These are phyloP conservation scores for Calvatia gigantea DNA, from an alignment of 768 basidiomycete genomes.

Conservation along the genomic window DNA sequence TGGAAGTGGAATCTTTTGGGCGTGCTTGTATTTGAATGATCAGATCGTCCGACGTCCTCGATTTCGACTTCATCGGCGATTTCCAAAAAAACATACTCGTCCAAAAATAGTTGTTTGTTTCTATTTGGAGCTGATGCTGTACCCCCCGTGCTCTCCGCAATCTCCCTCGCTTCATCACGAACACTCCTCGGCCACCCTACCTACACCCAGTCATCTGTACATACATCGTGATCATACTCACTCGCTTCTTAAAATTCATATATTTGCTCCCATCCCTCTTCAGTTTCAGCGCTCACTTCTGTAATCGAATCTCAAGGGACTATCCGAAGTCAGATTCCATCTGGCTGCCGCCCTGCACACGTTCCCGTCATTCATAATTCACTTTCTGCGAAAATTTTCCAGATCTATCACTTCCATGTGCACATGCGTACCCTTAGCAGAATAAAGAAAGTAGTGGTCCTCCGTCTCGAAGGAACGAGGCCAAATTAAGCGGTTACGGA, in stretches of 20 bases:
- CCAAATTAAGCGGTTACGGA: not conserved
- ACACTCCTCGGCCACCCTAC: not conserved
- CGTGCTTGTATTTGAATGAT: constrained; percentile 3
- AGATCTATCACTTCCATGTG: not conserved
- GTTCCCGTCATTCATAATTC: not conserved
- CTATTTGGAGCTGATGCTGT: constrained; percentile 14
- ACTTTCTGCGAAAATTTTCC: not conserved
- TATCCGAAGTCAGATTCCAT: not conserved
- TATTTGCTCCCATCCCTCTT: not conserved
- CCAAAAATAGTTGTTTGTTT: constrained; percentile 15
- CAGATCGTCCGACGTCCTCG: constrained; percentile 31
- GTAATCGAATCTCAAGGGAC: not conserved
- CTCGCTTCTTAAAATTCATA: not conserved
- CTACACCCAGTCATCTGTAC: too few species aligned
- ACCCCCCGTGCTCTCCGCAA: constrained; percentile 13
- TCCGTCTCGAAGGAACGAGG: constrained; percentile 2
- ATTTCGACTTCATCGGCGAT: constrained; percentile 32
- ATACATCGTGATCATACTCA: too few species aligned
- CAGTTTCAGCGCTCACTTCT: not conserved
- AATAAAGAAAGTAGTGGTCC: not conserved
- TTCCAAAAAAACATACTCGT: constrained; percentile 15
- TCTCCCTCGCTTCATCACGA: not conserved
- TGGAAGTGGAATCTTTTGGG: constrained; percentile 7
- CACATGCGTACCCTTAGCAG: not conserved
- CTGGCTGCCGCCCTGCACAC: not conserved